Conservation (phyloP, 306 rosid species). For the Dryas alaskensis region DNA sequence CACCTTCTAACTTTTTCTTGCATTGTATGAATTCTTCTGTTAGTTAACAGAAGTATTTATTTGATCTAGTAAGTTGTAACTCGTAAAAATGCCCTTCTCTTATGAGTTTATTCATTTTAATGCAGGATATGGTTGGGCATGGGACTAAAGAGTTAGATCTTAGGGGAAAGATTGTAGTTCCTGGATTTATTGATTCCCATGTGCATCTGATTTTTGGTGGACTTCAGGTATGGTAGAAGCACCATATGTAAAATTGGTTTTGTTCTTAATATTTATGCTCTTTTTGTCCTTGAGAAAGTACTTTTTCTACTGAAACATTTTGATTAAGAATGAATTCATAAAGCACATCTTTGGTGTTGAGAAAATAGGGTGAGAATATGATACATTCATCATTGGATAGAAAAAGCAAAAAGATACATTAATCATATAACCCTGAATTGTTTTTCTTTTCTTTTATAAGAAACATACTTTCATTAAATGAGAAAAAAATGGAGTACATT, state of each 20-base stretch:
- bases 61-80: not conserved
- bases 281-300: not conserved
- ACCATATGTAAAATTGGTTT: conserved; percentile 2
- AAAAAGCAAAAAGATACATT: too few species aligned
- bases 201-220: conserved; percentile 72
- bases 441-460: too few species aligned
- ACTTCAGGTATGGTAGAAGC: conserved; percentile 51
- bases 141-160: conserved; percentile 63
- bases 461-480: too few species aligned
- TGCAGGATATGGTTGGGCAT: conserved; percentile 64
- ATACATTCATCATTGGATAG: too few species aligned
- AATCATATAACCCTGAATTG: too few species aligned
- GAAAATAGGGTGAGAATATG: too few species aligned
- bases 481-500: too few species aligned
- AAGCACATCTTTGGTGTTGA: too few species aligned
- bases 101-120: not conserved
- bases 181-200: conserved; percentile 88
- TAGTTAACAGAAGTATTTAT: not conserved
- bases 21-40: not conserved
- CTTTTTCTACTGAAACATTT: not conserved
- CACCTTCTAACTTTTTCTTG: not conserved
- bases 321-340: not conserved
- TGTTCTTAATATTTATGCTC: not conserved
- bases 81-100: not conserved
- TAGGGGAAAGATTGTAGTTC: conserved; percentile 73